These are phyloP conservation scores for Leccinum subrobustum DNA, from an alignment of 1,284 basidiomycete species.

Conservation along the genomic window DNA sequence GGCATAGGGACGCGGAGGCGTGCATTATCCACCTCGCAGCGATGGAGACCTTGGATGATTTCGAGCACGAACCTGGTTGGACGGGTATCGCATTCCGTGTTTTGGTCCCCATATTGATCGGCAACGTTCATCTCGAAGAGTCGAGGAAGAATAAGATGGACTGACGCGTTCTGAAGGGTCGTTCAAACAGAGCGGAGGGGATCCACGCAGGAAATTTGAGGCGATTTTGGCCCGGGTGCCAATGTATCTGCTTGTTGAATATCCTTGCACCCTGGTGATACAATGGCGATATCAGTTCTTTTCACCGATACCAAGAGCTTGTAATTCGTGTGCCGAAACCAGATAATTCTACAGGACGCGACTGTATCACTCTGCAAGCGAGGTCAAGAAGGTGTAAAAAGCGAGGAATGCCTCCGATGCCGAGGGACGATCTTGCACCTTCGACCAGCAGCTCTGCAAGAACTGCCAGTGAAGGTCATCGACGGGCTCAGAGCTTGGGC, in stretches of 20 bases:
- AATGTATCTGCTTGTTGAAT: no score
- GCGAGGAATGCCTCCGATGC: not conserved
- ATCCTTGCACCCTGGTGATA: no score
- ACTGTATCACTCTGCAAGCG: not conserved
- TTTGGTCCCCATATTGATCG: not conserved
- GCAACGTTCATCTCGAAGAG: not conserved
- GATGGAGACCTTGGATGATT: not conserved
- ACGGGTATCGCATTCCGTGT: not conserved
- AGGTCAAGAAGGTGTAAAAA: not conserved
- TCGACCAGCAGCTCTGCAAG: conserved; percentile 15
- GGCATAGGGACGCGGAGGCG: not conserved
- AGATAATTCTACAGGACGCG: not conserved
- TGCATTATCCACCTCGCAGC: not conserved
- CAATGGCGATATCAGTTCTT: no score
- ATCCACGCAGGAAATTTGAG: no score
- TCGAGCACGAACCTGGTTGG: not conserved
- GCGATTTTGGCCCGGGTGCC: no score
- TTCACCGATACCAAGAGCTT: no score
- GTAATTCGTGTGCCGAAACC: no score
- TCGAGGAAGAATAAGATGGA: conserved; percentile 12
- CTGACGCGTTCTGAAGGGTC: not conserved
- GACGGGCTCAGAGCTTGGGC: conserved; percentile 1
- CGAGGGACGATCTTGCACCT: conserved; percentile 8
- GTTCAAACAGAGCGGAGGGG: no score
- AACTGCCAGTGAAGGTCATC: conserved; percentile 12